These are phyloP conservation scores for Fusarium stilboides DNA, from an alignment of 2,329 filamentous ascomycete species.

Conservation along the genomic window DNA sequence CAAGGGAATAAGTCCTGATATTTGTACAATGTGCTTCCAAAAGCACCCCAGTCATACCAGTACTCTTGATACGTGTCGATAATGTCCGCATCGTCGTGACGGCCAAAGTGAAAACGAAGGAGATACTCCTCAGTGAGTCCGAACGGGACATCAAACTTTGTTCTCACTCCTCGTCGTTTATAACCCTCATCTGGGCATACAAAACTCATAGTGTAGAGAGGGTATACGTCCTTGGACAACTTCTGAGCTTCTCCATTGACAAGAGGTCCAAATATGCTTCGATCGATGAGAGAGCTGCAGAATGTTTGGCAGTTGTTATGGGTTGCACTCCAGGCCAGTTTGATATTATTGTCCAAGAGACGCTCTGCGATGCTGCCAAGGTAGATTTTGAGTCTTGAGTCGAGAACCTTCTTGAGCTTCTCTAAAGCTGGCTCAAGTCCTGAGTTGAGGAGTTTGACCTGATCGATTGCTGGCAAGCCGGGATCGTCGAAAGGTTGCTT, in stretches of 20 bases:
- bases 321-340: constrained; percentile 52
- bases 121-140: constrained; percentile 62
- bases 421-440: constrained; percentile 31
- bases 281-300: constrained; percentile 55
- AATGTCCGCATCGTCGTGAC: constrained; percentile 59
- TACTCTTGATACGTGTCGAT: constrained; percentile 62
- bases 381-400: constrained; percentile 49
- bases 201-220: constrained; percentile 60
- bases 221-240: not conserved
- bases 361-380: constrained; percentile 51
- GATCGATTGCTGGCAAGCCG: constrained; percentile 24
- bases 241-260: constrained; percentile 17
- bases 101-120: constrained; percentile 56
- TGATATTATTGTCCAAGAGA: constrained; percentile 48
- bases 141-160: constrained; percentile 57
- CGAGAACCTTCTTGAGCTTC: constrained; percentile 48
- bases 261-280: constrained; percentile 50
- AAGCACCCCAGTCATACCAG: constrained; percentile 63
- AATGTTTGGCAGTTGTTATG: constrained; percentile 59
- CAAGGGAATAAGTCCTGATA: constrained; percentile 62
- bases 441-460: constrained; percentile 27
- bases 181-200: constrained; percentile 53
- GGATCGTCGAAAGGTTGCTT: constrained; percentile 43
- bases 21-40: constrained; percentile 56
- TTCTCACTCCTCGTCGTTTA: constrained; percentile 45